phyloP scores from a whole-genome alignment of 192 early-diverging fungal genomes.

The Entophlyctis helioformis region DNA sequence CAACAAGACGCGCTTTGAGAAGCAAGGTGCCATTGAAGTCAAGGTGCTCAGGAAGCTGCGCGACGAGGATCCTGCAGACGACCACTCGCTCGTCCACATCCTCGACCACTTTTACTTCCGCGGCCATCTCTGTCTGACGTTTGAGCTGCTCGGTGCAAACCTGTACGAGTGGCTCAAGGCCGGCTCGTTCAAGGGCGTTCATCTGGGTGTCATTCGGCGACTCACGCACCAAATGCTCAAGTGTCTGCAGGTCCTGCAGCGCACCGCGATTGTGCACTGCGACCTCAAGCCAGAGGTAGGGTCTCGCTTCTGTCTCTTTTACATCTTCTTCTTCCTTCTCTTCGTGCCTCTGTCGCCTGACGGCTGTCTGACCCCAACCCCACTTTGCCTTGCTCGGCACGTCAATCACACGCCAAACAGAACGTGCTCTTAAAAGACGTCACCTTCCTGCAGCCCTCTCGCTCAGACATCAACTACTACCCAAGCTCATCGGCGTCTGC shows the following conservation, averaged over 20 bases:
- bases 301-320: too few relatives aligned
- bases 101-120: constrained; percentile 87
- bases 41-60: constrained; percentile 76
- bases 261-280: constrained; percentile 80
- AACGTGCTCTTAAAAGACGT: constrained; percentile 76
- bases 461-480: constrained; percentile 13
- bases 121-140: constrained; percentile 89
- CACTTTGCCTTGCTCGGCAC: too few relatives aligned
- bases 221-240: constrained; percentile 78
- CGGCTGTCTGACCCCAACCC: too few relatives aligned
- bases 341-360: too few relatives aligned
- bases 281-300: constrained; percentile 91
- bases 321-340: too few relatives aligned
- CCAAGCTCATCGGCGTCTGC: neutral
- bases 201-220: constrained; percentile 56
- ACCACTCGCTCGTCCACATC: constrained; percentile 77
- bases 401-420: constrained; percentile 10
- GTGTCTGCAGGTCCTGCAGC: constrained; percentile 58
- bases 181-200: constrained; percentile 81
- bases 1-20: constrained; percentile 94
- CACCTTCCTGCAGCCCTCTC: constrained; percentile 18
- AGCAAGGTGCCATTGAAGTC: constrained; percentile 86
- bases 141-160: constrained; percentile 88
- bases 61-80: constrained; percentile 62
- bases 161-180: constrained; percentile 95